Conservation (phyloP, 2,329 filamentous ascomycete species). For the Phialophora verrucosa region DNA sequence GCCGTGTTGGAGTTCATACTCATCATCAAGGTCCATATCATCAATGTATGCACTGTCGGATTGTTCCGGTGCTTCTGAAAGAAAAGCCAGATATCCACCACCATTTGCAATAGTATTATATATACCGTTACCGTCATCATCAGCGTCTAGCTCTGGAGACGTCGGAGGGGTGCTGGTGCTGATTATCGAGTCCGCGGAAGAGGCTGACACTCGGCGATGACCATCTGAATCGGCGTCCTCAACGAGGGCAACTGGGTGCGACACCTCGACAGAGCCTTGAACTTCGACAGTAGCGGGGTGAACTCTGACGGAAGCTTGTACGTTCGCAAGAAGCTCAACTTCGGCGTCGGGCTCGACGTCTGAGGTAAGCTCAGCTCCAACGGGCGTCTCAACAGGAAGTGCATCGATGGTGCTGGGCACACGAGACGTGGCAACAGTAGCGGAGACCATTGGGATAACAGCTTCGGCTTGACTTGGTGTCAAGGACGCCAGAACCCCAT, state of each 20-base stretch:
- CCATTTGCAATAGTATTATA: neutral
- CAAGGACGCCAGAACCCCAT: neutral
- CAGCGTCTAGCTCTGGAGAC: neutral
- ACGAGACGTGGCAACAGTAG: neutral
- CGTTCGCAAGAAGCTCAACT: neutral
- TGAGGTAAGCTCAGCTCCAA: neutral
- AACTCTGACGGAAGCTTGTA: neutral
- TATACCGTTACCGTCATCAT: constrained; percentile 2
- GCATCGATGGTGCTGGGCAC: neutral
- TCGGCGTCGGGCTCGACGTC: neutral
- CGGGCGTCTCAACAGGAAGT: neutral
- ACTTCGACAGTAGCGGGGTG: neutral
- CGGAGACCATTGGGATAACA: neutral
- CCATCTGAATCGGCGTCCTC: neutral
- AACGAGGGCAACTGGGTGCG: neutral
- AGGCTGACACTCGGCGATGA: constrained; percentile 4
- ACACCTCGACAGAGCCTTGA: neutral
- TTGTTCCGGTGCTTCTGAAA: neutral
- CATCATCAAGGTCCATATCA: neutral
- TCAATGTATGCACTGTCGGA: neutral
- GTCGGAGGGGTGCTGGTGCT: neutral
- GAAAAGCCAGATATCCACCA: neutral
- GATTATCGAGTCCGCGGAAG: neutral
- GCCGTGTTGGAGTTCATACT: neutral
- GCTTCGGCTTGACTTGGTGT: neutral